Evolutionary conservation across 306 rosid genomes (phyloP), one percentile per base, ranked within the genome.

Genomic region (Potentilla sterilis): DNA sequence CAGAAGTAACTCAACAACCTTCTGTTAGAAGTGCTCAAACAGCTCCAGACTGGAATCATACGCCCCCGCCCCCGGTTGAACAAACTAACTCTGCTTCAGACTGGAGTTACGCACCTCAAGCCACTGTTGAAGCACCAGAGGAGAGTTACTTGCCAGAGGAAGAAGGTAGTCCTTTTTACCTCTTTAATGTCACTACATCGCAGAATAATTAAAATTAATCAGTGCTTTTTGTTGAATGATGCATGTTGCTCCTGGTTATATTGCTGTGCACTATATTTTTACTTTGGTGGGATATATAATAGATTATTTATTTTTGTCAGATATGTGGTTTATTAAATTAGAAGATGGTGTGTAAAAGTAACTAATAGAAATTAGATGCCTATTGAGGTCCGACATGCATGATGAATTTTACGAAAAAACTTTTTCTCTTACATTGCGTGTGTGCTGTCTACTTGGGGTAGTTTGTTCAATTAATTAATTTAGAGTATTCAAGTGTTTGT

Each of bases 71-170:
- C 21, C 78, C 84, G 70, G 82, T 74, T 71, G 97, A 89, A 79
- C 97, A 84, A 80, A 69, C 88, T 42, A 88, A 66, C 87, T 78
- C 85, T 65, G 73, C 82, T 69, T 65, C 69, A 65, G 69, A 65
- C 78, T 82, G 5, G 46, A 80, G 1, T 82, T 63, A 65, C 77
- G 83, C 69, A 61, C 86, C 93, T 4, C 93, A 89, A 32, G 77
- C 86, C 11, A 86, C 78, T 75, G 79, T 74, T 18, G 97, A 92
- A 78, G 78, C 86, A 28, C 77, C 82, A 3, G 99, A 90, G 54
- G 99, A 95, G 77, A 77, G 84, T 73, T 88, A 69, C 77, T 88
- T 87, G 40, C 54, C 83, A 18, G 97, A 95, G 72, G 92, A 92
- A 18, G 97, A 90, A 89, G 99, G 99, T 57, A 43, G 48, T 85